Evolutionary conservation across 495 filamentous ascomycete genomes (phyloP), one percentile per base, ranked within the genome.

Genomic region (Extremus antarcticus): DNA sequence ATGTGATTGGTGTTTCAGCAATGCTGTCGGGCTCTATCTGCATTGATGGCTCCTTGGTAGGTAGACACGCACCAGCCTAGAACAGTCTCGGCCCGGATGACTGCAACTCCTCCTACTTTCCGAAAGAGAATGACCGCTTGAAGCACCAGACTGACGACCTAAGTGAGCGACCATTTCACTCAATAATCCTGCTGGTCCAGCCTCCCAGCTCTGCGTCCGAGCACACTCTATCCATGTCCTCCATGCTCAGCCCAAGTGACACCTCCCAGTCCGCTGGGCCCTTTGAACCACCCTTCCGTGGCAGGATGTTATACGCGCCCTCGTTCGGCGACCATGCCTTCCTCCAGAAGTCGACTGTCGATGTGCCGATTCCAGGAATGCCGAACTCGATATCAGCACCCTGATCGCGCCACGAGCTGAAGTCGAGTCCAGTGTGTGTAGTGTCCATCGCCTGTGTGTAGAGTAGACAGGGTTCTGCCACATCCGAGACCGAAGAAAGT

Each of bases 271-370:
- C 25, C 25, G 50, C 50, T 4, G 11, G 16, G 3, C 50, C 50
- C 25, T 20, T 41, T 9, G 25, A 21, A 35, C 50, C 50, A 19
- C 50, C 50, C 35, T 52, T 52, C 15, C 50, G 50, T 7, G 50
- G 50, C 35, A 52, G 19, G 20, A 52, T 52, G 17, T 52, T 52
- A 10, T 38, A 20, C 50, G 50, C 50, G 11, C 50, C 50, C n/a
- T 52, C 50, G 20, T 52, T 52, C 23, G 50, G 25, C 16, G 50
- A 52, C 50, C 50, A 52, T 10, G 29, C 24, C 50, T 52, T 52
- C 2, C 50, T 24, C 29, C 25, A 29, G 25, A 29, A 39, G 17
- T 52, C 25, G 1, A 35, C 25, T 17, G 3, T 40, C 50, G 25
- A 13, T 4, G 50, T 38, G 10, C 35, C 25, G 19, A 29, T 24